Base-by-base conservation (phyloP, 1,139 yeast species). In the Debaryomyces psychrophilus region DNA sequence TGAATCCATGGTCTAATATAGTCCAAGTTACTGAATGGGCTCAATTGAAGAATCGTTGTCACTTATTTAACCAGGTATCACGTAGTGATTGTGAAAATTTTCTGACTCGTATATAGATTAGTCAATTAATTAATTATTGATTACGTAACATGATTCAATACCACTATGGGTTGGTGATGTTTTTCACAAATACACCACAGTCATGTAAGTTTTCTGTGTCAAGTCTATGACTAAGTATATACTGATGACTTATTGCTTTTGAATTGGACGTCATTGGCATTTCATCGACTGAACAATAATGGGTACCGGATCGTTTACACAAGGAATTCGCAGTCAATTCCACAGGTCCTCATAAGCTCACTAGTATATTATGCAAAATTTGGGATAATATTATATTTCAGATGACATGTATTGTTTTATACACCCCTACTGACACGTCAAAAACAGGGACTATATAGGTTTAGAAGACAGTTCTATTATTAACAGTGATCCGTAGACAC, bases 1-100 rank as follows among this genome's bases (percentile, higher is more conserved):
- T 23, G 63, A 44, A 12, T 44, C 27, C 54, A 51, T 50, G 9
- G 12, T 40, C 8, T 29, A 9, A 20, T 15, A 8, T 29, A 9
- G 18, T 29, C 15, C 29, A 9, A 33, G 20, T 22, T 33, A 17
- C n/a, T 8, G 11, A 14, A 29, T 14, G 14, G 14, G 9, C 23
- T 22, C 37, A 33, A 33, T 33, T 33, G 37, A 33, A 20, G n/a
- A 31, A 33, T 20, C 11, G 17, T 15, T 33, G n/a, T 4, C 9
- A 15, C 8, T 4, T 17, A 31, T 11, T 22, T 15, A 14, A 14
- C 4, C 33, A 5, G 9, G 5, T 33, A 11, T 6, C 11, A 20
- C 12, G 29, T 15, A 35, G 18, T 2, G 17, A 12, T 35, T 8
- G 15, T 14, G 38, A 35, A 35, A 35, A 35, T 22, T 35, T 35